Evolutionary conservation across 2,329 filamentous ascomycete genomes (phyloP).

Genomic region (Fusarium sp.): DNA sequence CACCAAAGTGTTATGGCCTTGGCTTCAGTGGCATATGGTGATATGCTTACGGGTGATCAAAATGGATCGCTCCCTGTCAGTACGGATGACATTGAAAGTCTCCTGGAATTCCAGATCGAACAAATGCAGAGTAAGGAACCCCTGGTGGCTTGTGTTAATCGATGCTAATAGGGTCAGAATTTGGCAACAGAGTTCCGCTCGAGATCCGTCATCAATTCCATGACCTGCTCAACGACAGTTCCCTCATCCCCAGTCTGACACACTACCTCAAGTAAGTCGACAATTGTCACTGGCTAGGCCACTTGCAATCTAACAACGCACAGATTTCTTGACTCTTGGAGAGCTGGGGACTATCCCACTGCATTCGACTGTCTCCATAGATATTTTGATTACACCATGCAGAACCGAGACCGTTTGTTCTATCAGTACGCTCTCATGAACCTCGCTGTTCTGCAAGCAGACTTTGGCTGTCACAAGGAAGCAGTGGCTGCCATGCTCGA

Average conservation of each 20-base stretch:
- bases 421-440: slow-evolving; percentile 97
- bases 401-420: slow-evolving; percentile 82
- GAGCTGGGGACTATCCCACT: slow-evolving; percentile 87
- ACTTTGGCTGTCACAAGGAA: slow-evolving; percentile 92
- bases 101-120: slow-evolving; percentile 89
- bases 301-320: slow-evolving; percentile 50
- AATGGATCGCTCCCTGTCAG: slow-evolving; percentile 67
- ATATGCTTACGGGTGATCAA: slow-evolving; percentile 61
- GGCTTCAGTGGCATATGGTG: slow-evolving; percentile 63
- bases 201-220: slow-evolving; percentile 79
- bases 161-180: slow-evolving; percentile 60
- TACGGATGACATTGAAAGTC: slow-evolving; percentile 80
- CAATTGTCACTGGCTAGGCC: neutral
- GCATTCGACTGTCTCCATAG: slow-evolving; percentile 92
- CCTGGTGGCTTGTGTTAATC: neutral
- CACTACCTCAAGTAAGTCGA: slow-evolving; percentile 75
- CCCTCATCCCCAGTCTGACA: slow-evolving; percentile 76
- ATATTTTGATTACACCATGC: slow-evolving; percentile 97
- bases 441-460: slow-evolving; percentile 90
- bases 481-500: slow-evolving; percentile 95
- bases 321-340: slow-evolving; percentile 90
- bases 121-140: slow-evolving; percentile 79
- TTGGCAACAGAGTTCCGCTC: slow-evolving; percentile 81
- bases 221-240: slow-evolving; percentile 74
- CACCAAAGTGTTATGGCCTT: slow-evolving; percentile 58